phyloP scores from a whole-genome alignment of 345 rosid genomes.

The Acer negundo region DNA sequence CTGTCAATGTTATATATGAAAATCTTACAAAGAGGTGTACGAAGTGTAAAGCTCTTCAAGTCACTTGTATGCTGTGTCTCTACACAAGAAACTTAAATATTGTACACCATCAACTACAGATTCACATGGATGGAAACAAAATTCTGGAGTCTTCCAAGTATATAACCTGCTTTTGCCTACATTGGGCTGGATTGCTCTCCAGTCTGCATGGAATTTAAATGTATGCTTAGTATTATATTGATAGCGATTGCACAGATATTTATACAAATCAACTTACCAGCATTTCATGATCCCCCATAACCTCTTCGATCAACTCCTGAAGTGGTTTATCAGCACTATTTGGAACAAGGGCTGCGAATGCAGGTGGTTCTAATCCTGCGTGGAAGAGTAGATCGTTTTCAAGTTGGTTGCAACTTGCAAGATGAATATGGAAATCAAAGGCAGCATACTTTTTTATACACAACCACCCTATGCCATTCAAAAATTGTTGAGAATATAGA shows the following conservation, averaged over 20 bases:
- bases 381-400: background rate
- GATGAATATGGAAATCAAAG: background rate
- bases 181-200: conserved; percentile 28
- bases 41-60: background rate
- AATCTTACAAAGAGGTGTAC: no score
- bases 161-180: background rate
- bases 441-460: background rate
- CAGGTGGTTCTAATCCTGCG: conserved; percentile 73
- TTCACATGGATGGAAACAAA: background rate
- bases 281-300: conserved; percentile 92
- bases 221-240: background rate
- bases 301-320: conserved; percentile 69
- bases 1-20: no score
- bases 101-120: background rate
- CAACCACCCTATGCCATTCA: background rate
- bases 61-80: background rate
- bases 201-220: conserved; percentile 42
- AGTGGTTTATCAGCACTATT: conserved; percentile 79
- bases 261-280: conserved; percentile 50
- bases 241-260: background rate
- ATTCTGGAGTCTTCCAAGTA: background rate
- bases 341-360: conserved; percentile 85
- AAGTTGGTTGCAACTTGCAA: background rate
- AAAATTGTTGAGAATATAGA: background rate
- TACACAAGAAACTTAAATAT: background rate